Percentiles rank a stretch among this genome's conserved stretches.
Conservation (phyloP, 306 rosid genomes). For the Cucurbita ficifolia region DNA sequence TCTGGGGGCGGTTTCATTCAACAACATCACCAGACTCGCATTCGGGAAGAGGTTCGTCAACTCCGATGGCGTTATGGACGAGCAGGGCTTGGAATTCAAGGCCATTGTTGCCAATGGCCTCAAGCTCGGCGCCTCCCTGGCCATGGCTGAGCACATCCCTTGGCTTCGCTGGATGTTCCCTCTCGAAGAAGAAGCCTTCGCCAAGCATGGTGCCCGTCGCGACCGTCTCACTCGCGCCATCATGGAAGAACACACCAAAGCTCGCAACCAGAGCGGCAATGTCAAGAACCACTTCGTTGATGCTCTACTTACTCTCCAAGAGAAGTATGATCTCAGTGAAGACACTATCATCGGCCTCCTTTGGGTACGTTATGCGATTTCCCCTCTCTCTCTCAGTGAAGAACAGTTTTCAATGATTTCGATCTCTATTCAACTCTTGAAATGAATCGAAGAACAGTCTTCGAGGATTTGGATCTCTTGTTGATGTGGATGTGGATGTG, state of each 20-base stretch:
- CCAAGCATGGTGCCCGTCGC: conserved; percentile 54
- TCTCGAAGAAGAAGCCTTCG: conserved; percentile 66
- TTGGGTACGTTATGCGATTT: conserved; percentile 31
- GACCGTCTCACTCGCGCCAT: conserved; percentile 64
- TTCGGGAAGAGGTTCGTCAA: conserved; percentile 79
- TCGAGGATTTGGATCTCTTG: background rate
- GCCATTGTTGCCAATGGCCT: conserved; percentile 51
- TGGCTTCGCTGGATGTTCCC: conserved; percentile 94
- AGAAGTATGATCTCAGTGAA: conserved; percentile 68
- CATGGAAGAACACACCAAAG: conserved; percentile 79
- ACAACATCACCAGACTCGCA: conserved; percentile 78
- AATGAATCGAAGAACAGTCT: background rate
- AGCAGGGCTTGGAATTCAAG: conserved; percentile 66
- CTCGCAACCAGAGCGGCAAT: conserved; percentile 42
- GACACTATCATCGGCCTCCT: conserved; percentile 88
- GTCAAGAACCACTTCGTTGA: conserved; percentile 80
- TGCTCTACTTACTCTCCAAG: conserved; percentile 65
- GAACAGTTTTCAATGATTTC: background rate
- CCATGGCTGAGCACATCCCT: conserved; percentile 71
- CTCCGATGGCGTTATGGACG: conserved; percentile 50
- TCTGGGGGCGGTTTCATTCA: conserved; percentile 76
- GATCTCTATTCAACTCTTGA: background rate
- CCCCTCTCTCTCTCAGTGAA: background rate
- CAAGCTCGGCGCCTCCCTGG: conserved; percentile 66
- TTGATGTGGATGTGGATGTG: background rate